A percentile compares a stretch with the other conserved stretches of the same genome.
Conservation (phyloP, 257 asterid genomes). For the Striga asiatica region DNA sequence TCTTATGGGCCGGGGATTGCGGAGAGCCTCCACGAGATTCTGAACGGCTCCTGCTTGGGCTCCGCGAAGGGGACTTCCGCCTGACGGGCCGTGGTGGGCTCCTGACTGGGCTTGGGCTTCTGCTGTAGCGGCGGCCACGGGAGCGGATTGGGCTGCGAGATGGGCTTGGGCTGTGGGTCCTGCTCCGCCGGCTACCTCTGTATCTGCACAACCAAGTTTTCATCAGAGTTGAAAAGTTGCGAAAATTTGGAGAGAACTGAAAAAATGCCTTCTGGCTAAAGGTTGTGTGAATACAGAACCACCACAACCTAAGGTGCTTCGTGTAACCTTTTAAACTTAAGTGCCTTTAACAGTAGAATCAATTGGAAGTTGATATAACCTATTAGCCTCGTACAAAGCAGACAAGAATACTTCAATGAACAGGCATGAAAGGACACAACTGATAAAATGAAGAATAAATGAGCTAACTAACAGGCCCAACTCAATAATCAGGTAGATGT, state of each 20-base stretch:
- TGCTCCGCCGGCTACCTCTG: slow-evolving; percentile 76
- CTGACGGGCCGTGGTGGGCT: slow-evolving; percentile 50
- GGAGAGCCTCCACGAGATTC: slow-evolving; percentile 41
- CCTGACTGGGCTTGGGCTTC: slow-evolving; percentile 54
- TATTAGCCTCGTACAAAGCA: neutral
- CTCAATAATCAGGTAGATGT: neutral
- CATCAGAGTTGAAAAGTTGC: too few relatives aligned
- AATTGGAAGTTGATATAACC: neutral
- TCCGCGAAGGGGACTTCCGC: slow-evolving; percentile 44
- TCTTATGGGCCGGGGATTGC: slow-evolving; percentile 41
- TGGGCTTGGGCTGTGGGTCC: slow-evolving; percentile 56
- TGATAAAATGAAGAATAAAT: neutral
- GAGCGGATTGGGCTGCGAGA: slow-evolving; percentile 83
- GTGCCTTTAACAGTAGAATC: too few relatives aligned
- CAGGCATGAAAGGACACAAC: neutral
- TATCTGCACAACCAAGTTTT: slow-evolving; percentile 29
- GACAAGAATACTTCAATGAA: neutral
- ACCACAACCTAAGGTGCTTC: too few relatives aligned
- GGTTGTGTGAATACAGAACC: too few relatives aligned
- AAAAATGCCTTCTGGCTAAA: too few relatives aligned
- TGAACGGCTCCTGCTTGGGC: slow-evolving; percentile 64
- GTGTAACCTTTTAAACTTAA: too few relatives aligned
- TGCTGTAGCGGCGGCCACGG: slow-evolving; percentile 60
- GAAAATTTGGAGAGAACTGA: too few relatives aligned
- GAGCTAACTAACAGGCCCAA: neutral